These are phyloP conservation scores for Puccinellia tenuiflora DNA, from an alignment of 176 grass and related monocot genomes.

Conservation along the genomic window DNA sequence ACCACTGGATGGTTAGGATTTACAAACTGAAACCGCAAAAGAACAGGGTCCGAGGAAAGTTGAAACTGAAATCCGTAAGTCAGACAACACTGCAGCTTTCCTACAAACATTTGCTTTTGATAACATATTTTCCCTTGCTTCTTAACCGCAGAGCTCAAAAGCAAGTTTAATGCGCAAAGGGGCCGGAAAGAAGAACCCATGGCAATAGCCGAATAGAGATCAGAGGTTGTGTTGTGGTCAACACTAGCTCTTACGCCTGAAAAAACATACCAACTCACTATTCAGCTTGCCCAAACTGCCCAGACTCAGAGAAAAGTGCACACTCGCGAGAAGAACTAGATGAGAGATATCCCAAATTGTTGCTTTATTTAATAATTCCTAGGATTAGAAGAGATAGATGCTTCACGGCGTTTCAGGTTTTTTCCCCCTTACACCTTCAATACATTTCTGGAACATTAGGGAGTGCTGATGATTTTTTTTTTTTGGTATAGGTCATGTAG, in stretches of 20 bases:
- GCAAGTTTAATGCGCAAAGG: slow-evolving; percentile 22
- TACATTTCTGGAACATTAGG: background rate
- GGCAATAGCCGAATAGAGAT: slow-evolving; percentile 30
- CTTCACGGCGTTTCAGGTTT: background rate
- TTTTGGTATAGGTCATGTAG: background rate
- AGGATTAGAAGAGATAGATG: background rate
- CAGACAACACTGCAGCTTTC: background rate
- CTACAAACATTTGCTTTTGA: background rate
- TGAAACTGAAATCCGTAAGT: slow-evolving; percentile 56
- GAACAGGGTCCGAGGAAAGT: slow-evolving; percentile 60
- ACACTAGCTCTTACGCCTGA: background rate
- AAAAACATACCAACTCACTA: background rate
- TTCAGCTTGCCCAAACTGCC: too few relatives aligned
- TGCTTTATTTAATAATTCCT: background rate
- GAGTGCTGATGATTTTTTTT: background rate
- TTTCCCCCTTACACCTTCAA: background rate
- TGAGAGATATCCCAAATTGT: background rate
- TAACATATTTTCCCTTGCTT: background rate
- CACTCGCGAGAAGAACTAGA: background rate
- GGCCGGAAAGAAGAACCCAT: slow-evolving; percentile 42
- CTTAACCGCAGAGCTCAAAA: slow-evolving; percentile 41
- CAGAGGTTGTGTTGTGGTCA: background rate
- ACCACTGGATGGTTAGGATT: slow-evolving; percentile 85
- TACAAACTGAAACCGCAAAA: slow-evolving; percentile 71
- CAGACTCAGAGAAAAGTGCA: too few relatives aligned